Percentiles rank a stretch among this genome's conserved stretches.
phyloP scores from a whole-genome alignment of 768 basidiomycete species.

The Phylloporus sp. region DNA sequence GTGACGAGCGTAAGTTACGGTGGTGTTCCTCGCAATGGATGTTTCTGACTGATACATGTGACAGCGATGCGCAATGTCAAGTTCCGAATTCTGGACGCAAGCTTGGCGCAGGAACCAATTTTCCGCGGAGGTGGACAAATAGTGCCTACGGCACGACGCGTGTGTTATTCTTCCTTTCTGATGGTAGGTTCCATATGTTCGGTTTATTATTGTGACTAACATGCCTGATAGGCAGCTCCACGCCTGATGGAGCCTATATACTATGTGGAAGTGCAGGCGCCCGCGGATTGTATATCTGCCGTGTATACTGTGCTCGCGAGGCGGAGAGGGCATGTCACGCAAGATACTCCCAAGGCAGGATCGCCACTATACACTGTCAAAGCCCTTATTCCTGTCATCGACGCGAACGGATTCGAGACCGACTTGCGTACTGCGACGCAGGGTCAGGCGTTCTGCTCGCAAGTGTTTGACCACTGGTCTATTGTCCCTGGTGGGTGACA shows the following conservation, averaged over 20 bases:
- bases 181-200: constrained; percentile 57
- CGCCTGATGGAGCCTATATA: constrained; percentile 96
- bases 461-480: constrained; percentile 98
- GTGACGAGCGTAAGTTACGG: constrained; percentile 90
- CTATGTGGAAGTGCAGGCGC: constrained; percentile 99
- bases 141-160: constrained; percentile 96
- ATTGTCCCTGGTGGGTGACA: constrained; percentile 81
- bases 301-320: constrained; percentile 99
- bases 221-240: constrained; percentile 72
- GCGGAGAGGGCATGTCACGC: constrained; percentile 97
- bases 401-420: constrained; percentile 98
- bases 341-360: constrained; percentile 96
- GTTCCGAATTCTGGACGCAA: constrained; percentile 92
- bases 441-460: constrained; percentile 98
- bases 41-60: not conserved
- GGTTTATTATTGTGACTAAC: not conserved
- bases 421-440: constrained; percentile 96
- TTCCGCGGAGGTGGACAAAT: constrained; percentile 98
- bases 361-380: constrained; percentile 98
- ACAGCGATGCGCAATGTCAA: constrained; percentile 98
- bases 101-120: constrained; percentile 91
- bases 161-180: constrained; percentile 98
- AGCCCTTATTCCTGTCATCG: constrained; percentile 96
- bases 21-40: not conserved
- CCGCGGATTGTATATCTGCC: constrained; percentile 96